Evolutionary conservation across 176 grass and related monocot genomes (phyloP), one percentile per base, ranked within the genome.

Genomic region (Secale cereale): DNA sequence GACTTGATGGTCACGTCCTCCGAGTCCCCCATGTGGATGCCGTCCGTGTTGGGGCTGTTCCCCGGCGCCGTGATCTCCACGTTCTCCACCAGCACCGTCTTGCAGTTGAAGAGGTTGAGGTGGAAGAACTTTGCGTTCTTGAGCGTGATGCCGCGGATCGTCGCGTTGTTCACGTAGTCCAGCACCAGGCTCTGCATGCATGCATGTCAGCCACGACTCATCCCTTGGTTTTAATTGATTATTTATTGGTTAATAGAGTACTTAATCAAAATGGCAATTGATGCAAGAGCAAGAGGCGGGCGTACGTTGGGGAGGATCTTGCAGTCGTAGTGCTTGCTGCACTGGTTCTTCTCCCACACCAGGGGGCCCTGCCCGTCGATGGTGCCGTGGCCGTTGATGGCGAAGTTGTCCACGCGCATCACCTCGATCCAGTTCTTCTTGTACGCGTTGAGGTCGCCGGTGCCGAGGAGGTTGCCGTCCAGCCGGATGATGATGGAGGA

Each of bases 41-140:
- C 94, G 82, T 97, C 90, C 6, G 94, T 97, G 90, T 94, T 97
- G 10, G 92, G 94, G 88, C 90, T 94, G 85, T 97, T 20, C 0
- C 41, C 71, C 0, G 92, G 92, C 5, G 94, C 90, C 10, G 27
- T 74, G 83, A 97, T 86, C 31, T 27, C 87, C 83, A 97, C 80
- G 41, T 40, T 76, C n/a, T 90, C 74, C 14, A 97, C 26, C 25
- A 75, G 1, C 15, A 97, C 35, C 79, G 92, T 85, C 50, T 88
- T 81, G 69, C 78, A 80, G 22, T 43, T 4, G 72, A 28, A 90
- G 30, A 97, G 65, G 63, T 76, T 97, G 26, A 97, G 27, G 86
- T 97, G 94, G 83, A 97, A 97, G 76, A 90, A 94, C 81, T 97
- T 97, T 78, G 83, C 83, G 85, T 97, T 79, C 8, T 66, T 26